phyloP scores from a whole-genome alignment of 768 basidiomycete species.

The Lentinus tigrinus region DNA sequence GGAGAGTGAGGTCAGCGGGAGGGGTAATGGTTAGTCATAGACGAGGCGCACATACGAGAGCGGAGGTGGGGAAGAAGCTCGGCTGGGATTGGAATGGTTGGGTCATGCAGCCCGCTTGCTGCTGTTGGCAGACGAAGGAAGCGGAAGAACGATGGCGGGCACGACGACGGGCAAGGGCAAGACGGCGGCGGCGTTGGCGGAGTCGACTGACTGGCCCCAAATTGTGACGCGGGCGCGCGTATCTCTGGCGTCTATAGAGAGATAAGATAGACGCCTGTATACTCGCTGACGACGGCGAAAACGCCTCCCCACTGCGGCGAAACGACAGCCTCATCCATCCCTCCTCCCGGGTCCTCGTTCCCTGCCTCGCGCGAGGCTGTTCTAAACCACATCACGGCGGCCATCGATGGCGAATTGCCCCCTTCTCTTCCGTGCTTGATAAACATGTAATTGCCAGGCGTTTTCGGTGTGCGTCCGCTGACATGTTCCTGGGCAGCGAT shows the following conservation, averaged over 20 bases:
- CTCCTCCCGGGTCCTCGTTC: background rate
- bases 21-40: background rate
- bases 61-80: constrained; percentile 42
- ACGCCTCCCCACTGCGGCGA: too few species aligned
- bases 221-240: background rate
- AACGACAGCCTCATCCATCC: background rate
- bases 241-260: background rate
- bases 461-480: constrained; percentile 4
- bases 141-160: constrained; percentile 2
- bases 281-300: too few species aligned
- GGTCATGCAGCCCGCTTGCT: constrained; percentile 17
- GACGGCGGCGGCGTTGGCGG: background rate
- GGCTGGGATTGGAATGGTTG: constrained; percentile 25
- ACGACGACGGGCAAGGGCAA: background rate
- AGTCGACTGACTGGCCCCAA: background rate
- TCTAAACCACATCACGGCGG: background rate
- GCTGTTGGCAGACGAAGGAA: background rate
- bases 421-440: background rate
- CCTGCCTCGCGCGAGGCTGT: background rate
- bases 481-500: constrained; percentile 12
- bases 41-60: constrained; percentile 20
- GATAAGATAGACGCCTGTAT: background rate
- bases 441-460: constrained; percentile 5
- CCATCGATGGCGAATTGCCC: constrained; percentile 12
- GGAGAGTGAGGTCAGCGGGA: constrained; percentile 2